Base-by-base conservation (phyloP, 768 basidiomycete genomes). In the Tulasnella sp. region DNA sequence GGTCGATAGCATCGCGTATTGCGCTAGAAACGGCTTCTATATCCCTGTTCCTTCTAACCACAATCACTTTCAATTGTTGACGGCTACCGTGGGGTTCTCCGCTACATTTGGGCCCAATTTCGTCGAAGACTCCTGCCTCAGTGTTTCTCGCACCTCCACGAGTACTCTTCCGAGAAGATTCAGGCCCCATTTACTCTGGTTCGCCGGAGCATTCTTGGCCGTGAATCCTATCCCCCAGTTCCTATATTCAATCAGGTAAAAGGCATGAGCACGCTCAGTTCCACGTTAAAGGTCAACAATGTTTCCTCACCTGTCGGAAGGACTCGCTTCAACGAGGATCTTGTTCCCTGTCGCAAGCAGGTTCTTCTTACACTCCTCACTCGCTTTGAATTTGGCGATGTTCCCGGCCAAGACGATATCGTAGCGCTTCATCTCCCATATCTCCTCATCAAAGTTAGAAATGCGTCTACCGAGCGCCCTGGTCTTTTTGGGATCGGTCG, bases 321-420 rank as follows among this genome's bases (percentile, higher is more conserved):
- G 81, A 67, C 80, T 82, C 23, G 84, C 85, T 77, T 89, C 87
- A 3, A 88, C 70, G 32, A 89, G 76, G 56, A 81, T 79, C 19
- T 79, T 80, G 64, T 82, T 78, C 41, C 78, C 78, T 0, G 81
- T 83, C 17, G 48, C 74, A 34, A 81, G 48, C 63, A 83, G 61
- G 62, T 72, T 72, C 61, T 61, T 58, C 60, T 66, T 68, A 64
- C 81, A 54, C 47, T 73, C 73, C 19, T 64, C 66, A 63, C 80
- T 77, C 69, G 80, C 76, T 38, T 69, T 54, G 67, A 83, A 83
- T 68, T 83, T 85, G 65, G 73, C 73, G 63, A 78, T 51, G 65
- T 73, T 83, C 1, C 80, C 81, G 61, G 76, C 74, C 7, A 76
- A 61, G 30, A 84, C 81, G 48, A 85, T 79, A 55, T 70, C 64